Conservation (phyloP, 306 rosid genomes). For the Crataegus laevigata region DNA sequence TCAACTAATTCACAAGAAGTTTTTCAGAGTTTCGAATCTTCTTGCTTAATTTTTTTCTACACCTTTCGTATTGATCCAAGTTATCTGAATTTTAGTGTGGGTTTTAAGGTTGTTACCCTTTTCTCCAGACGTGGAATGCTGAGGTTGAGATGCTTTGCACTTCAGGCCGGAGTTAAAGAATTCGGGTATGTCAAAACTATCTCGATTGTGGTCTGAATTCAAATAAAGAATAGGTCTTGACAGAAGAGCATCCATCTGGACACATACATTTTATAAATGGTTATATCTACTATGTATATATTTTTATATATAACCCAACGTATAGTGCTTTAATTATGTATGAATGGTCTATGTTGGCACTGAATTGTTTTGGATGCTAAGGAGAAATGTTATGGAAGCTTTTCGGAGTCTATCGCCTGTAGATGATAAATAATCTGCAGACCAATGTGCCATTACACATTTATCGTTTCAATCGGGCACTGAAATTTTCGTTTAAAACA, state of each 20-base stretch:
- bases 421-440: not conserved
- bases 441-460: not conserved
- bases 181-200: not conserved
- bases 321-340: slow-evolving; percentile 12
- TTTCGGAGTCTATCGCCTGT: not conserved
- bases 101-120: slow-evolving; percentile 22
- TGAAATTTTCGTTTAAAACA: not conserved
- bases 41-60: not conserved
- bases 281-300: slow-evolving; percentile 11
- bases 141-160: slow-evolving; percentile 53
- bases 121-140: slow-evolving; percentile 45
- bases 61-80: not conserved
- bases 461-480: not conserved
- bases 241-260: slow-evolving; percentile 23
- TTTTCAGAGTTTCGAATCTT: not conserved
- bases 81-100: not conserved
- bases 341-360: slow-evolving; percentile 8
- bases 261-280: slow-evolving; percentile 5
- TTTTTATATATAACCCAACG: slow-evolving; percentile 17
- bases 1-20: not conserved
- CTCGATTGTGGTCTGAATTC: slow-evolving; percentile 16
- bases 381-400: slow-evolving; percentile 9
- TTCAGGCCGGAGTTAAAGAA: slow-evolving; percentile 5
- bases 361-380: slow-evolving; percentile 12
- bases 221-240: slow-evolving; percentile 22